Conservation (phyloP, 164 flowering plant species). For the Vitis amurensis region DNA sequence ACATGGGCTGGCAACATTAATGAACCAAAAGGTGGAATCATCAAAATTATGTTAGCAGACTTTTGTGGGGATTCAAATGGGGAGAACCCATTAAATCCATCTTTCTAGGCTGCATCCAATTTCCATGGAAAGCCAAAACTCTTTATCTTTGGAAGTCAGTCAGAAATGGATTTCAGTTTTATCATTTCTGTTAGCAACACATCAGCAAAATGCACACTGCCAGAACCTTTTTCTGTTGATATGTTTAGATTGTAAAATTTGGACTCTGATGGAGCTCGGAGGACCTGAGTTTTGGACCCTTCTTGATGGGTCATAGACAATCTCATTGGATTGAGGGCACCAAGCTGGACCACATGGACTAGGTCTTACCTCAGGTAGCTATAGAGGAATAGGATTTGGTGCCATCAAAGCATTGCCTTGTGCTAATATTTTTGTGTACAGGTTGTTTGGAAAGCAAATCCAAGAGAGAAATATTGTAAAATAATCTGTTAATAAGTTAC, state of each 20-base stretch:
- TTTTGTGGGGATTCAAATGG: slow-evolving; percentile 4
- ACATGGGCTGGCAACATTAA: neutral
- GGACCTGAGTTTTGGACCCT: neutral
- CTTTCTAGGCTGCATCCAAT: neutral
- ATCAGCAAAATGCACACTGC: neutral
- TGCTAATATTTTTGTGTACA: neutral
- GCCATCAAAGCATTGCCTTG: neutral
- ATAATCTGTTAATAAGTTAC: neutral
- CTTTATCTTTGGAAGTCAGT: neutral
- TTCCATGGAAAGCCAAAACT: neutral
- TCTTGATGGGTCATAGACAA: neutral
- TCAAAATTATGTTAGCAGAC: slow-evolving; percentile 15
- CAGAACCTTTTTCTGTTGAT: neutral
- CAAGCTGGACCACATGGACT: neutral
- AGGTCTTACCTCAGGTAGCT: neutral
- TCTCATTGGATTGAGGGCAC: neutral
- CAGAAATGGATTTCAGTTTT: neutral
- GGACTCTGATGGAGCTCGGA: neutral
- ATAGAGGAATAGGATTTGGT: neutral
- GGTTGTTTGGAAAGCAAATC: neutral
- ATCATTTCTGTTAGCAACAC: neutral
- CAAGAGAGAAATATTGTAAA: slow-evolving; percentile 3
- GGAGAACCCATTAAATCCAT: neutral
- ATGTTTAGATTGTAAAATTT: neutral
- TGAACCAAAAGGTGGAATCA: slow-evolving; percentile 18